These are phyloP conservation scores for Lecanosticta acicola DNA, from an alignment of 2,329 filamentous ascomycete species.

Conservation along the genomic window DNA sequence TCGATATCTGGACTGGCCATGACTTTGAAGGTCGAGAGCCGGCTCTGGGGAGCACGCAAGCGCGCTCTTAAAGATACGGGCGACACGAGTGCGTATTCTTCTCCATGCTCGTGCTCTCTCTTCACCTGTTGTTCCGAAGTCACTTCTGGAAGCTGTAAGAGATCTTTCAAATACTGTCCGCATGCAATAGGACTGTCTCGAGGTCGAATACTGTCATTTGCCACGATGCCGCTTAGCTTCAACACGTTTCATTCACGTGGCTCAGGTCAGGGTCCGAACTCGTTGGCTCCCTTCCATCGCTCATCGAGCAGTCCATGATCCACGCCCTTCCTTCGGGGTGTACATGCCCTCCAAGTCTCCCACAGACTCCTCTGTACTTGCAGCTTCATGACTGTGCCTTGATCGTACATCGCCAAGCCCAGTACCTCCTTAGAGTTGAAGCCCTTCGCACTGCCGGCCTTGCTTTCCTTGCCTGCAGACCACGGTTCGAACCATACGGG, in stretches of 20 bases:
- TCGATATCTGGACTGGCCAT: no score
- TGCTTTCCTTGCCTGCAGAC: background rate
- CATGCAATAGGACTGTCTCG: no score
- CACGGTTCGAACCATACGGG: slow-evolving; percentile 29
- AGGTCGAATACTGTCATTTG: no score
- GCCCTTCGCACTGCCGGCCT: background rate
- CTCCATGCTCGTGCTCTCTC: no score
- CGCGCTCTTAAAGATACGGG: no score
- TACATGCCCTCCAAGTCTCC: slow-evolving; percentile 20
- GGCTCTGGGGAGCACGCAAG: no score
- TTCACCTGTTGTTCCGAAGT: no score
- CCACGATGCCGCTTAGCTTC: no score
- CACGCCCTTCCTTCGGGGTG: slow-evolving; percentile 12
- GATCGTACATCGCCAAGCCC: slow-evolving; percentile 45
- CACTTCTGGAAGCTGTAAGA: no score
- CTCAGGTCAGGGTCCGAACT: slow-evolving; percentile 8
- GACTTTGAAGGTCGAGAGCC: no score
- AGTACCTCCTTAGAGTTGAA: slow-evolving; percentile 32
- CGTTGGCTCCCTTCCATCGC: slow-evolving; percentile 32
- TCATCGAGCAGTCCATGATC: slow-evolving; percentile 31
- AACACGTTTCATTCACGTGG: background rate
- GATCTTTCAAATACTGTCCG: no score
- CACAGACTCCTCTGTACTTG: slow-evolving; percentile 36
- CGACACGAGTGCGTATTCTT: no score
- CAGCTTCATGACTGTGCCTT: slow-evolving; percentile 38